Evolutionary conservation across 371 early-diverging fungal genomes (phyloP).

Genomic region (Lichtheimia corymbifera): DNA sequence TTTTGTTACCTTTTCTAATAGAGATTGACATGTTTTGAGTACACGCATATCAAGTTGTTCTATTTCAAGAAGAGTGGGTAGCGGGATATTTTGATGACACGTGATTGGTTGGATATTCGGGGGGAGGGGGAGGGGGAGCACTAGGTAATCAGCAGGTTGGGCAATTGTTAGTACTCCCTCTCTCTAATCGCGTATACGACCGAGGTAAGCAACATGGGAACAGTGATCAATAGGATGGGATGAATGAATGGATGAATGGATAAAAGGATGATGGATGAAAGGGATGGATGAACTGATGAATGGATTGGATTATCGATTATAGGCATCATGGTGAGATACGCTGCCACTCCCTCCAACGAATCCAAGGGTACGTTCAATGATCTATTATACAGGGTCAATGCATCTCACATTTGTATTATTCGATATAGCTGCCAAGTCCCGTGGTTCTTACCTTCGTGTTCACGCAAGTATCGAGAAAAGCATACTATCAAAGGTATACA

Average conservation of each 20-base stretch:
- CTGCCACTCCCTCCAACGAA: conserved; percentile 40
- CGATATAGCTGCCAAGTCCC: conserved; percentile 27
- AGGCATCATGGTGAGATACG: conserved; percentile 45
- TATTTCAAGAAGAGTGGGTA: too few species aligned
- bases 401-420: background rate
- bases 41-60: too few species aligned
- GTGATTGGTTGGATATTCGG: too few species aligned
- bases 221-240: background rate
- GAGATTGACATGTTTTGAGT: too few species aligned
- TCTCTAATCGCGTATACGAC: conserved; percentile 4
- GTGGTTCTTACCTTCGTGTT: conserved; percentile 34
- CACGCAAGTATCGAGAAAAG: conserved; percentile 22
- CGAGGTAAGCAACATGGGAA: conserved; percentile 1
- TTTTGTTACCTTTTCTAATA: too few species aligned
- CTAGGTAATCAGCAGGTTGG: too few species aligned
- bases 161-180: background rate
- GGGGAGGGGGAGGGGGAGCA: too few species aligned
- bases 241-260: background rate
- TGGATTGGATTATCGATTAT: conserved; percentile 6
- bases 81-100: too few species aligned
- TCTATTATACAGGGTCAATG: background rate
- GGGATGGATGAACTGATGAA: conserved; percentile 23
- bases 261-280: background rate
- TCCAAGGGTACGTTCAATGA: conserved; percentile 28
- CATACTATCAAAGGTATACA: background rate